Conservation (phyloP, 371 early-diverging fungal species). For the Mortierella sp. region DNA sequence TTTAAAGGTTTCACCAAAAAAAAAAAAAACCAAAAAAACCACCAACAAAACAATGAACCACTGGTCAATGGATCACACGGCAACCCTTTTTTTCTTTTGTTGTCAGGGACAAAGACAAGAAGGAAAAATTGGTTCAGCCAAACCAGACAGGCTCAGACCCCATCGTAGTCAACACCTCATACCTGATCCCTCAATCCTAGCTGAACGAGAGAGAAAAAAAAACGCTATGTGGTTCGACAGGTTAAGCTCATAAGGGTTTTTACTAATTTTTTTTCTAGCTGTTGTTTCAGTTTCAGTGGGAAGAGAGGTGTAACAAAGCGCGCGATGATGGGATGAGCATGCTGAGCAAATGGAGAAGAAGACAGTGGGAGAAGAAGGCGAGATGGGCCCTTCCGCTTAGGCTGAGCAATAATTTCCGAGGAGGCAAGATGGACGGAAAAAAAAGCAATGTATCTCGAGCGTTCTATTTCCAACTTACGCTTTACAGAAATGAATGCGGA, state of each 20-base stretch:
- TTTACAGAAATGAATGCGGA: too few species aligned
- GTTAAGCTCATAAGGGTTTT: too few species aligned
- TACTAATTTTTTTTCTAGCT: too few species aligned
- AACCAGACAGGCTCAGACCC: too few species aligned
- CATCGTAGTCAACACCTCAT: too few species aligned
- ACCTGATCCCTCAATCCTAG: too few species aligned
- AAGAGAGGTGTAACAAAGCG: not conserved
- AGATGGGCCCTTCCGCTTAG: not conserved
- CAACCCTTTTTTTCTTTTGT: not conserved
- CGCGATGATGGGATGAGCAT: not conserved
- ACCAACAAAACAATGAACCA: not conserved
- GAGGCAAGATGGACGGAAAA: not conserved
- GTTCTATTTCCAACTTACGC: not conserved
- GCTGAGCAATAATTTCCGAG: not conserved
- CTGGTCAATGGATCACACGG: not conserved
- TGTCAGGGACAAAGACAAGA: not conserved
- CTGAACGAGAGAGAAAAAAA: too few species aligned
- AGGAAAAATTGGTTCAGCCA: too few species aligned
- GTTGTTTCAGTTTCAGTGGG: not conserved
- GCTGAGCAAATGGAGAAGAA: not conserved
- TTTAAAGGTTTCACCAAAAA: not conserved
- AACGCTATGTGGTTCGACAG: too few species aligned
- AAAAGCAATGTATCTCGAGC: not conserved
- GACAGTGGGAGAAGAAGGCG: not conserved
- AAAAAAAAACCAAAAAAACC: not conserved